Base-by-base conservation (phyloP, 352 stramenopile genomes). In the Phytophthora agathidicida region DNA sequence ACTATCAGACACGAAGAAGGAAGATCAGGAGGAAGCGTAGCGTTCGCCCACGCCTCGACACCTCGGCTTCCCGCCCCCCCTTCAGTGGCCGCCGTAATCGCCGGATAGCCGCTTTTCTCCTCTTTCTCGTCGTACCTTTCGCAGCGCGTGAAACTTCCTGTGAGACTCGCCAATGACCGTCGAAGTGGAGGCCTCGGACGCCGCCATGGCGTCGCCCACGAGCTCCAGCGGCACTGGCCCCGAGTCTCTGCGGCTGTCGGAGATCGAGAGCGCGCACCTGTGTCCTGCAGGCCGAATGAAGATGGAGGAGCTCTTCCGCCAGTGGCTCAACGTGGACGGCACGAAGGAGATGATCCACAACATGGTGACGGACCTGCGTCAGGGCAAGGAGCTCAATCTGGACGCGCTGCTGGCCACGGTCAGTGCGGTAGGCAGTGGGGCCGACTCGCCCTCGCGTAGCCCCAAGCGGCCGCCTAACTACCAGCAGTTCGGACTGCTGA, bases 291-390 rank as follows among this genome's bases (percentile, higher is more conserved):
- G 77, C 3, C 78, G 86, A 46, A 82, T 91, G 71, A 95, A 95
- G 69, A 93, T 95, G 86, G 86, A 95, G 60, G 83, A 95, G 50
- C 71, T 95, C 3, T 95, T 93, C 52, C 80, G 83, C 23, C 82
- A 92, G 60, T 95, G 84, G 83, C 80, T 95, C n/a, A 93, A 88
- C 45, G 75, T 91, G 17, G 86, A 95, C 37, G 77, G 80, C 45
- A 93, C 86, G 27, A 88, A 91, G 57, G 83, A 92, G 49, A 87
- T 93, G 78, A 95, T 95, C 58, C 82, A 91, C 49, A 75, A 65
- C 26, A 77, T 95, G 42, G 84, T 93, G 38, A 77, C 85, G 6
- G 83, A 95, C 58, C 70, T 93, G 47, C 80, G 84, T n/a, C 79
- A 70, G 41, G 83, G 83, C 28, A 88, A 88, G 43, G 84, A 88